These are phyloP conservation scores for Agaricus sinodeliciosus DNA, from an alignment of 768 basidiomycete species.

Conservation along the genomic window DNA sequence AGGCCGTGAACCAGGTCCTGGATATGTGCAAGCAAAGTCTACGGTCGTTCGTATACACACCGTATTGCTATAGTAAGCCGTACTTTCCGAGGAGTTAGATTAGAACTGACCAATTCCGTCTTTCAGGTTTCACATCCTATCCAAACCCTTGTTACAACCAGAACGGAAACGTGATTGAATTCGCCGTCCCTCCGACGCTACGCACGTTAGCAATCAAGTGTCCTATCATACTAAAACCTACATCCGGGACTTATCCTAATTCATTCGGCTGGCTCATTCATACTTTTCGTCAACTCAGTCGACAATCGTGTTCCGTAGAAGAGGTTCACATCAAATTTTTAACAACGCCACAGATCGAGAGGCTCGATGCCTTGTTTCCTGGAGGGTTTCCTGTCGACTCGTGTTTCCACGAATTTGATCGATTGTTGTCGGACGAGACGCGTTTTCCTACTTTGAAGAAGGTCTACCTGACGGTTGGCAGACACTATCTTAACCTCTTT, in stretches of 20 bases:
- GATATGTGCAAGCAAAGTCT: constrained; percentile 5
- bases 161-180: constrained; percentile 5
- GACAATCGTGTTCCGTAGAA: constrained; percentile 3
- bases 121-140: constrained; percentile 6
- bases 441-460: constrained; percentile 3
- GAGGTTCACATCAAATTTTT: constrained; percentile 5
- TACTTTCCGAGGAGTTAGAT: too few relatives aligned
- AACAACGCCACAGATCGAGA: constrained; percentile 5
- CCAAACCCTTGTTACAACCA: constrained; percentile 7
- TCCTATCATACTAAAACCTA: constrained; percentile 7
- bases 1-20: constrained; percentile 5
- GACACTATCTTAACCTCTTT: constrained; percentile 6
- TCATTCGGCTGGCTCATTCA: constrained; percentile 3
- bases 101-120: neutral
- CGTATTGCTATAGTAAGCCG: constrained; percentile 6
- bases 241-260: constrained; percentile 1
- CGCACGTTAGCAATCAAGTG: constrained; percentile 10
- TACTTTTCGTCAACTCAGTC: constrained; percentile 1
- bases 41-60: constrained; percentile 8
- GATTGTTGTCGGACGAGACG: neutral
- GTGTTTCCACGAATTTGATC: constrained; percentile 6
- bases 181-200: neutral
- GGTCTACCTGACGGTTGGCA: constrained; percentile 8
- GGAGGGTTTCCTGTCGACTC: constrained; percentile 6
- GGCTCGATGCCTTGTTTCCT: constrained; percentile 7